Percentiles rank a stretch among this genome's conserved stretches.
Conservation (phyloP, 495 filamentous ascomycete genomes). For the Neurospora sp. region DNA sequence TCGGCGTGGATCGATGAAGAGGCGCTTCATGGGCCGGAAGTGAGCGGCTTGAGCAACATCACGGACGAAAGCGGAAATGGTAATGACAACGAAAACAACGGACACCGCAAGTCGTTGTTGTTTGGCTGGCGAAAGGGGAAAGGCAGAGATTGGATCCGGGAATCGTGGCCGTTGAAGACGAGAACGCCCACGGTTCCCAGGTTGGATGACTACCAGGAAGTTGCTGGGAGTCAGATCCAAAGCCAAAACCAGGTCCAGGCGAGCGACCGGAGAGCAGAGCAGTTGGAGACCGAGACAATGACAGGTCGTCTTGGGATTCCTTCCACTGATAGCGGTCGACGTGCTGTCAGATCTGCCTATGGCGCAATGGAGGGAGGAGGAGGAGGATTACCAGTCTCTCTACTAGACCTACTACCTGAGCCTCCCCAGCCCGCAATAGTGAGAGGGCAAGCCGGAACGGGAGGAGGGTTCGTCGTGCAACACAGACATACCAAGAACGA, state of each 20-base stretch:
- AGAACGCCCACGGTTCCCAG: conserved; percentile 12
- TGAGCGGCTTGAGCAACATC: conserved; percentile 10
- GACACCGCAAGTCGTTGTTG: conserved; percentile 2
- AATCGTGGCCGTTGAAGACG: conserved; percentile 12
- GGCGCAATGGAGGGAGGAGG: neutral
- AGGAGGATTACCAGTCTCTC: neutral
- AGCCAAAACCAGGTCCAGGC: neutral
- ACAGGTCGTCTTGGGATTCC: neutral
- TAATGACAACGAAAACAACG: neutral
- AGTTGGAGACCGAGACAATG: neutral
- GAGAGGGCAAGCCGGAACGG: neutral
- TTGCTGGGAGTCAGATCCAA: neutral
- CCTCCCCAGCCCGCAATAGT: neutral
- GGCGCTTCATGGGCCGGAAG: conserved; percentile 29
- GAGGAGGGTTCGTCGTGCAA: neutral
- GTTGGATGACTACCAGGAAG: conserved; percentile 1
- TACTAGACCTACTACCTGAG: neutral
- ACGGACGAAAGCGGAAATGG: conserved; percentile 2
- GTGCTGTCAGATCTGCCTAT: neutral
- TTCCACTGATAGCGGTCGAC: neutral
- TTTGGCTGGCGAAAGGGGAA: neutral
- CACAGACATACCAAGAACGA: conserved; percentile 1
- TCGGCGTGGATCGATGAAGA: conserved; percentile 34
- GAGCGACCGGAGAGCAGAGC: neutral
- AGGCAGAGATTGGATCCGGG: neutral